A percentile compares a stretch with the other conserved stretches of the same genome.
phyloP scores from a whole-genome alignment of 2,329 filamentous ascomycete species.

The Pseudonectria foliicola region DNA sequence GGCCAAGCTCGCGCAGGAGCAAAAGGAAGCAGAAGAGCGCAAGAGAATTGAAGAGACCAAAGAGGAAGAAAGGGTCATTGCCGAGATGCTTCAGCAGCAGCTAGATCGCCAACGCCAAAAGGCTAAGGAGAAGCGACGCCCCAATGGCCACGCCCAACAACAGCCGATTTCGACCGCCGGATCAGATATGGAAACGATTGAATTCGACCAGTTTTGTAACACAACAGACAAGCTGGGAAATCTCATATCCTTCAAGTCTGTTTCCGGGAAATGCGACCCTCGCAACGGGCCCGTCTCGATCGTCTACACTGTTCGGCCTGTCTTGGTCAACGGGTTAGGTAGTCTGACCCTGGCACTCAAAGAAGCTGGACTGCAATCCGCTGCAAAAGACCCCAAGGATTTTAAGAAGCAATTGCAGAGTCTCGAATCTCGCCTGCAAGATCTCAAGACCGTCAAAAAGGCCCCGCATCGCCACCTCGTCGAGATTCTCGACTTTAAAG shows the following conservation, averaged over 20 bases:
- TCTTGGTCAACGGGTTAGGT: conserved; percentile 47
- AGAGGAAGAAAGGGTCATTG: conserved; percentile 64
- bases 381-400: conserved; percentile 49
- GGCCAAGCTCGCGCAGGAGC: conserved; percentile 51
- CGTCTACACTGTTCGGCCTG: conserved; percentile 65
- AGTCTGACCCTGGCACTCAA: conserved; percentile 67
- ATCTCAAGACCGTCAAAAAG: conserved; percentile 65
- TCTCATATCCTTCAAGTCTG: conserved; percentile 59
- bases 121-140: conserved; percentile 55
- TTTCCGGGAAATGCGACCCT: conserved; percentile 62
- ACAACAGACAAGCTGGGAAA: conserved; percentile 59
- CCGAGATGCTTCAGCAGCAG: conserved; percentile 66
- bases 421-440: conserved; percentile 70
- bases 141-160: conserved; percentile 26
- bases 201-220: conserved; percentile 62
- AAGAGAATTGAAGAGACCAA: conserved; percentile 49
- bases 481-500: conserved; percentile 75
- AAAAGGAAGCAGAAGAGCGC: conserved; percentile 45
- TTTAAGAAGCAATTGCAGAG: conserved; percentile 71
- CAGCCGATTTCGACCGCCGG: conserved; percentile 22
- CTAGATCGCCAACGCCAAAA: conserved; percentile 59
- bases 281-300: conserved; percentile 59
- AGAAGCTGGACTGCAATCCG: conserved; percentile 54
- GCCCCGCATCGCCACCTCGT: conserved; percentile 71
- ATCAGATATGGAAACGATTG: conserved; percentile 33